Evolutionary conservation across 129 eudicot species (phyloP).

Genomic region (Apium graveolens): DNA sequence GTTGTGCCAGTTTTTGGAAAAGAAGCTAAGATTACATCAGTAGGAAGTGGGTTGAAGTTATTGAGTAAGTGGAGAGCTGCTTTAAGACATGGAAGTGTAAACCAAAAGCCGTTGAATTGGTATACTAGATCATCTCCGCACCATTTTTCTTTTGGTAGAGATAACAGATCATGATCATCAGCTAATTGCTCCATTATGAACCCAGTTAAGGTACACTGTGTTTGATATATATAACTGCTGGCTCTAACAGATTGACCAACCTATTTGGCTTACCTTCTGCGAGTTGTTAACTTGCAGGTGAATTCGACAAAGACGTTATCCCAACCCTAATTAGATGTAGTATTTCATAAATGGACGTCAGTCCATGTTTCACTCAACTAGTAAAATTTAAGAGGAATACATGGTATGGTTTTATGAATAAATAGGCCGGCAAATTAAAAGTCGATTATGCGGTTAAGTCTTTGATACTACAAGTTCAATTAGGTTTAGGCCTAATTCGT

Average conservation of each 20-base stretch:
- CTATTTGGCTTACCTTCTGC: neutral
- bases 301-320: neutral
- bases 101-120: constrained; percentile 28
- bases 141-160: constrained; percentile 20
- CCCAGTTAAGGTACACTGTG: neutral
- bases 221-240: too few relatives aligned
- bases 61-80: constrained; percentile 15
- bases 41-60: constrained; percentile 26
- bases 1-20: constrained; percentile 44
- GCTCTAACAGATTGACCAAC: neutral
- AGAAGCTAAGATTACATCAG: constrained; percentile 31
- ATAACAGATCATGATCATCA: constrained; percentile 2
- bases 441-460: neutral
- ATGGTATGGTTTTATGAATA: neutral
- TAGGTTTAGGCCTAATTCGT: neutral
- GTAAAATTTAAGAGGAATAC: neutral
- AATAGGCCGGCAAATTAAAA: neutral
- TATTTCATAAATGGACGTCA: neutral
- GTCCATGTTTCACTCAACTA: neutral
- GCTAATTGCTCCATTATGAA: neutral
- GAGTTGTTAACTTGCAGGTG: neutral
- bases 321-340: neutral
- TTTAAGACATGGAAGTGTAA: constrained; percentile 13
- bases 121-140: constrained; percentile 11
- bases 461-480: neutral